phyloP scores from a whole-genome alignment of 768 basidiomycete genomes.

The Lentinula detonsa region DNA sequence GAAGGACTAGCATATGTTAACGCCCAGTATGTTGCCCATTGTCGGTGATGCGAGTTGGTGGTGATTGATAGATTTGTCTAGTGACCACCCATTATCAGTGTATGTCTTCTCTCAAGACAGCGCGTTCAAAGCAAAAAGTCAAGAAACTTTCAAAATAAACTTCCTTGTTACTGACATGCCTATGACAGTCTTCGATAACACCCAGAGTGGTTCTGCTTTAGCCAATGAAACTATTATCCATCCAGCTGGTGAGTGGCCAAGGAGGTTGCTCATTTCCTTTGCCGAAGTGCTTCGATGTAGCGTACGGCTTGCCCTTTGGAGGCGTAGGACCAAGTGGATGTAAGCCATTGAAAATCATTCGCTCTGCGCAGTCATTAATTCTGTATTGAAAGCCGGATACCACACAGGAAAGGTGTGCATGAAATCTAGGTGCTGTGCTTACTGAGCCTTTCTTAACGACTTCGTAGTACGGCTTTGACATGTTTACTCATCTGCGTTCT shows the following conservation, averaged over 20 bases:
- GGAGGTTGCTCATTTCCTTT: not conserved
- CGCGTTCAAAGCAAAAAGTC: conserved; percentile 31
- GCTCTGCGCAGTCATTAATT: not conserved
- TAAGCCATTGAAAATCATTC: conserved; percentile 21
- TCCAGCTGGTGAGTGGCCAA: conserved; percentile 28
- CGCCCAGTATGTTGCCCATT: conserved; percentile 30
- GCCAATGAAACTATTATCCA: conserved; percentile 61
- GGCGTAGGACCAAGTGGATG: conserved; percentile 63
- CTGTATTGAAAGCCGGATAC: conserved; percentile 42
- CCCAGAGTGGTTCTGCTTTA: conserved; percentile 49
- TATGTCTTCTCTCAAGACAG: conserved; percentile 57
- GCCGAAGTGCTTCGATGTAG: conserved; percentile 11
- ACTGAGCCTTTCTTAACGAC: conserved; percentile 37
- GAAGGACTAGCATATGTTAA: conserved; percentile 54
- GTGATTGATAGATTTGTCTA: conserved; percentile 15
- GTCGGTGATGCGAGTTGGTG: not conserved
- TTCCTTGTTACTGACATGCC: not conserved
- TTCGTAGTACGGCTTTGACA: conserved; percentile 51
- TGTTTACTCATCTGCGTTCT: conserved; percentile 70
- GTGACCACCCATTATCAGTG: conserved; percentile 53
- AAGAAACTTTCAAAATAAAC: conserved; percentile 1
- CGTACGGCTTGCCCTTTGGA: conserved; percentile 39
- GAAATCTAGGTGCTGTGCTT: conserved; percentile 44
- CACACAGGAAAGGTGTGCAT: conserved; percentile 54
- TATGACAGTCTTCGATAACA: conserved; percentile 43